phyloP scores from a whole-genome alignment of 352 stramenopile genomes.

The Phytopythium oedochilum region DNA sequence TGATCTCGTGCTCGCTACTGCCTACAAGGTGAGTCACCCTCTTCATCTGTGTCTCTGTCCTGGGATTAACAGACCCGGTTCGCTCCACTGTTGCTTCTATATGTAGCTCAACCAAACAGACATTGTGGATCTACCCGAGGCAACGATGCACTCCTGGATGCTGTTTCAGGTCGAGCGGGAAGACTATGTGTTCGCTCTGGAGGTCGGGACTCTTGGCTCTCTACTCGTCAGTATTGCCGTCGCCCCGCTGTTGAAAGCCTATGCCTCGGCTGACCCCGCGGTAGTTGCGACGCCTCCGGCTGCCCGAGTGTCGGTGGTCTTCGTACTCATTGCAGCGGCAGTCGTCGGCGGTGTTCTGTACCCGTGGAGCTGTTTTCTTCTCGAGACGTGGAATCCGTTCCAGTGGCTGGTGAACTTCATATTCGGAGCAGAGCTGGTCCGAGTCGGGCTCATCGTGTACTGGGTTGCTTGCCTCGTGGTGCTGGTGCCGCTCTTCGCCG shows the following conservation, averaged over 20 bases:
- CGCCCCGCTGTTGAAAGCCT: constrained; percentile 33
- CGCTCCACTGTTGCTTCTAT: too few species aligned
- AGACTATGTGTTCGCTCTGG: constrained; percentile 43
- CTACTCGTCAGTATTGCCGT: constrained; percentile 44
- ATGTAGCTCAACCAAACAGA: constrained; percentile 21
- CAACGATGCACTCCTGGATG: constrained; percentile 17
- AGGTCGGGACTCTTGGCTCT: constrained; percentile 49
- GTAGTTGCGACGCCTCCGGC: constrained; percentile 28
- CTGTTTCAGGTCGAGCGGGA: constrained; percentile 28
- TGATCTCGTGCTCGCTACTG: constrained; percentile 45
- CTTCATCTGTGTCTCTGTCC: neutral
- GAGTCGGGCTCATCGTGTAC: constrained; percentile 42
- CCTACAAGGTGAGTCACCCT: constrained; percentile 24
- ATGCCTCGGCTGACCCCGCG: constrained; percentile 40
- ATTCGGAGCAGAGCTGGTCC: constrained; percentile 14
- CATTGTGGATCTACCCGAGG: constrained; percentile 8
- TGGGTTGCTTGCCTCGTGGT: constrained; percentile 49
- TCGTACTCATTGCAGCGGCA: constrained; percentile 23
- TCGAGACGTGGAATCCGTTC: constrained; percentile 56
- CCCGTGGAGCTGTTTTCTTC: constrained; percentile 61
- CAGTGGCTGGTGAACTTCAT: constrained; percentile 55
- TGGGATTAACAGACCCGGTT: too few species aligned
- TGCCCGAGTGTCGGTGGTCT: constrained; percentile 13
- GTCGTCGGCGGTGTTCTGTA: constrained; percentile 40
- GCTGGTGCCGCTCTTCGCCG: constrained; percentile 49